Percentiles rank a stretch among this genome's conserved stretches.
These are phyloP conservation scores for Phytophthora multivora DNA, from an alignment of 352 stramenopile genomes.

Conservation along the genomic window DNA sequence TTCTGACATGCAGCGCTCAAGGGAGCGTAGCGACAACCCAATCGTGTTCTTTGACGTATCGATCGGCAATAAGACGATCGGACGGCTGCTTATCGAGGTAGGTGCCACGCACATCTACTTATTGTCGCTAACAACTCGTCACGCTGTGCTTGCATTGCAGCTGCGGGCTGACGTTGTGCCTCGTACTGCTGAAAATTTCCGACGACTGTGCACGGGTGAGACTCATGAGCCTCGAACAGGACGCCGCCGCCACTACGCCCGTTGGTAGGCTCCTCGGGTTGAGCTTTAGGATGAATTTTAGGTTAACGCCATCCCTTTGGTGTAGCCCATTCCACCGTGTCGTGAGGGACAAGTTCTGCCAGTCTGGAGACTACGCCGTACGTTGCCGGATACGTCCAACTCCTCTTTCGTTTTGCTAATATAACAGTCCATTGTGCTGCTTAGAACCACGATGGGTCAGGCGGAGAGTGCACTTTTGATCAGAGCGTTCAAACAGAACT, in stretches of 20 bases:
- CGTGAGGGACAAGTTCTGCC: slow-evolving; percentile 90
- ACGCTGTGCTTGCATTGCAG: slow-evolving; percentile 20
- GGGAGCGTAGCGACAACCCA: slow-evolving; percentile 59
- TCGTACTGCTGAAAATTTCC: slow-evolving; percentile 96
- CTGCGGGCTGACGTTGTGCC: slow-evolving; percentile 95
- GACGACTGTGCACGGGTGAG: slow-evolving; percentile 95
- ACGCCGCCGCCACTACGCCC: slow-evolving; percentile 57
- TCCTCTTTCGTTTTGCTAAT: neutral
- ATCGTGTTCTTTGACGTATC: slow-evolving; percentile 97
- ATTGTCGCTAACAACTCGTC: neutral
- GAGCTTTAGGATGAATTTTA: neutral
- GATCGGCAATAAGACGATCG: slow-evolving; percentile 85
- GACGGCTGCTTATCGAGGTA: slow-evolving; percentile 93
- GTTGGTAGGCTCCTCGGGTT: slow-evolving; percentile 38
- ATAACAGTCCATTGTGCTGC: slow-evolving; percentile 15
- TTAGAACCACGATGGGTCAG: slow-evolving; percentile 79
- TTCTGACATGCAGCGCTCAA: slow-evolving; percentile 12
- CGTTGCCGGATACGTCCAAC: neutral
- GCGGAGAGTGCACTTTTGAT: slow-evolving; percentile 89
- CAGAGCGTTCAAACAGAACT: slow-evolving; percentile 17
- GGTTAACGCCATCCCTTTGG: neutral
- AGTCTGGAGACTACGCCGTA: slow-evolving; percentile 92
- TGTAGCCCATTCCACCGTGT: slow-evolving; percentile 90
- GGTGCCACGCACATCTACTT: neutral
- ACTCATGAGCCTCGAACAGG: slow-evolving; percentile 50